Evolutionary conservation across 2,329 filamentous ascomycete genomes (phyloP), one percentile per base, ranked within the genome.

Genomic region (Clathrospora elynae): DNA sequence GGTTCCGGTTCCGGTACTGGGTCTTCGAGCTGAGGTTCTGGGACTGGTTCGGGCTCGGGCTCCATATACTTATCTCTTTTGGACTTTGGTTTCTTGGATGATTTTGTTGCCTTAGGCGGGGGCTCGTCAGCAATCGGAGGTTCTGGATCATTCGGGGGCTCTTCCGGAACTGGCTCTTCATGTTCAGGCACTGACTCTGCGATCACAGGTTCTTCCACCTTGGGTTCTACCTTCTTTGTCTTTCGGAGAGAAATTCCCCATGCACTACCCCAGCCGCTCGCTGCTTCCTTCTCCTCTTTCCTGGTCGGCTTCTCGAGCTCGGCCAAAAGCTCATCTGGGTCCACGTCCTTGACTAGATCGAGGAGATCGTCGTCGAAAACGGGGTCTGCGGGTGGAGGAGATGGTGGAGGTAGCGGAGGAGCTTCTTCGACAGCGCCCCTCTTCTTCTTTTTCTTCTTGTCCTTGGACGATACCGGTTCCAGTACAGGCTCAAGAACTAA

Each of bases 201-300:
- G 13, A 37, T 29, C 6, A 49, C 35, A 19, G 48, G 45, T 18
- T 42, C 48, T n/a, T 46, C 37, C 11, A 37, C 20, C 24, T 47
- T 71, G 63, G 42, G 71, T 70, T 75, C 76, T 53, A 64, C 57
- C 55, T 74, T 74, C 48, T 73, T 75, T 6, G 68, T 69, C 45
- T 71, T 71, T 55, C 73, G 73, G 35, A 73, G 61, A 46, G 69
- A 71, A 23, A 73, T 66, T 43, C 74, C 74, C 71, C 71, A 75
- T 39, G 71, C 70, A 38, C 68, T 73, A 22, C 72, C 73, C 60
- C 65, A 70, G 16, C 66, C 59, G 34, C 65, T 60, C 11, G 28
- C 32, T 5, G 46, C 39, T 18, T 63, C 38, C 23, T 59, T 57
- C 24, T 61, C 57, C 24, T 66, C 57, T 29, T 63, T 56, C 36